phyloP scores from a whole-genome alignment of 169 alveolate genomes.

The Plasmodium cynomolgi region DNA sequence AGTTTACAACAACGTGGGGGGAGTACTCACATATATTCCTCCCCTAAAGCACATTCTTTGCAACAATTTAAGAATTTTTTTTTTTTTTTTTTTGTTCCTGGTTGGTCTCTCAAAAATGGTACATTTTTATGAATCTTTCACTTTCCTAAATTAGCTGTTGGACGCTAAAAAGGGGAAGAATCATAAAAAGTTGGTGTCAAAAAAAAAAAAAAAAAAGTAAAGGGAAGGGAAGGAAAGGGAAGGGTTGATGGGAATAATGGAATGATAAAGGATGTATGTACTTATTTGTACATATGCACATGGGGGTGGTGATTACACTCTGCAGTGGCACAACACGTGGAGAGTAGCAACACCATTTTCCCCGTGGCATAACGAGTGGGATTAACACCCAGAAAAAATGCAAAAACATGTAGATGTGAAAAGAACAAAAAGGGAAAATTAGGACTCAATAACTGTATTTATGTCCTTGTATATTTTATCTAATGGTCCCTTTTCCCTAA shows the following conservation, averaged over 20 bases:
- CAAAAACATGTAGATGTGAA: not conserved
- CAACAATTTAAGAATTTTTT: not conserved
- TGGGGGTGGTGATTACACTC: not conserved
- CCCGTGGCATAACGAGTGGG: not conserved
- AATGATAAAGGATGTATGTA: not conserved
- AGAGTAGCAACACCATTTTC: not conserved
- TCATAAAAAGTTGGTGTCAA: not conserved
- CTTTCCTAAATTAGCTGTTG: not conserved
- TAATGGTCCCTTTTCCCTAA: slow-evolving; percentile 86
- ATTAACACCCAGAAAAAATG: not conserved
- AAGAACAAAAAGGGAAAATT: not conserved
- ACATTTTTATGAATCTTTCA: not conserved
- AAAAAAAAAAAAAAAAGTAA: not conserved
- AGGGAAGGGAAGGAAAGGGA: not conserved
- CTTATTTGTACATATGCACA: not conserved
- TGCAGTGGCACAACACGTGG: not conserved
- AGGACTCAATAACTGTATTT: slow-evolving; percentile 42
- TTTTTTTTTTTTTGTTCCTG: not conserved
- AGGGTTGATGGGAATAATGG: not conserved
- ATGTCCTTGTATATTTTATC: slow-evolving; percentile 79
- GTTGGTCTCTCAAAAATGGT: not conserved
- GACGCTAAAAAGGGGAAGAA: not conserved
- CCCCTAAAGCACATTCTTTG: not conserved
- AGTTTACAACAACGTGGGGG: not conserved
- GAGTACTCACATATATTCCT: not conserved